These are phyloP conservation scores for Graphilbum sp. DNA, from an alignment of 2,329 filamentous ascomycete species.

Conservation along the genomic window DNA sequence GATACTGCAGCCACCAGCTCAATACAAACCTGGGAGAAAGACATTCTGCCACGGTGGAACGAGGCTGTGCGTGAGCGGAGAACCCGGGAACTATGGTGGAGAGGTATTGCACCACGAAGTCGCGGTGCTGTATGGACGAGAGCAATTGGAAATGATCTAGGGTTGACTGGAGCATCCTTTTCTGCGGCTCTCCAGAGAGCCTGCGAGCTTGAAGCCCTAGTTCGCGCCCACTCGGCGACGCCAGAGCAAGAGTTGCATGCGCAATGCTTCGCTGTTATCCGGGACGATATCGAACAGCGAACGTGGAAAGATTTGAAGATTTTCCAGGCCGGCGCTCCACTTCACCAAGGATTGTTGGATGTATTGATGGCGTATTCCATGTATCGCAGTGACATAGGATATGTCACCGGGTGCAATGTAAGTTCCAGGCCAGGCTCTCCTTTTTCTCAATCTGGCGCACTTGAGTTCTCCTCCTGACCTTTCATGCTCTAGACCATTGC, in stretches of 20 bases:
- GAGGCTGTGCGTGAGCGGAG: slow-evolving; percentile 50
- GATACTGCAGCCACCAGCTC: slow-evolving; percentile 38
- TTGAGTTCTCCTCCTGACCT: neutral
- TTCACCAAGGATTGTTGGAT: slow-evolving; percentile 52
- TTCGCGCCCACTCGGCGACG: slow-evolving; percentile 32
- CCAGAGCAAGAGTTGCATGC: slow-evolving; percentile 38
- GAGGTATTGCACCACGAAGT: slow-evolving; percentile 54
- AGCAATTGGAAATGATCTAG: slow-evolving; percentile 59
- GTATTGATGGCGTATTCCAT: slow-evolving; percentile 65
- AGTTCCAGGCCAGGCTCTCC: too few species aligned
- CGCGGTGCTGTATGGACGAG: slow-evolving; percentile 53
- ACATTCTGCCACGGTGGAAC: slow-evolving; percentile 62
- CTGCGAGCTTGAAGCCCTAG: slow-evolving; percentile 40
- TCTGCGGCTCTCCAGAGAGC: slow-evolving; percentile 54
- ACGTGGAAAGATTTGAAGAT: slow-evolving; percentile 61
- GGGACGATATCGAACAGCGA: slow-evolving; percentile 41
- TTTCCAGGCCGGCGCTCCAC: slow-evolving; percentile 48
- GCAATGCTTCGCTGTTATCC: slow-evolving; percentile 47
- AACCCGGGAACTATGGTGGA: slow-evolving; percentile 70
- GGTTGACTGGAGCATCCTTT: slow-evolving; percentile 50
- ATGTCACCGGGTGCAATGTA: slow-evolving; percentile 58
- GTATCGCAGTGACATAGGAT: slow-evolving; percentile 71
- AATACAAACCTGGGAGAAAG: slow-evolving; percentile 55
- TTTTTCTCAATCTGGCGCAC: too few species aligned
- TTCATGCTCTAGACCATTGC: slow-evolving; percentile 41